Base-by-base conservation (phyloP, 2,329 filamentous ascomycete genomes). In the Ophioceras dolichostomum region DNA sequence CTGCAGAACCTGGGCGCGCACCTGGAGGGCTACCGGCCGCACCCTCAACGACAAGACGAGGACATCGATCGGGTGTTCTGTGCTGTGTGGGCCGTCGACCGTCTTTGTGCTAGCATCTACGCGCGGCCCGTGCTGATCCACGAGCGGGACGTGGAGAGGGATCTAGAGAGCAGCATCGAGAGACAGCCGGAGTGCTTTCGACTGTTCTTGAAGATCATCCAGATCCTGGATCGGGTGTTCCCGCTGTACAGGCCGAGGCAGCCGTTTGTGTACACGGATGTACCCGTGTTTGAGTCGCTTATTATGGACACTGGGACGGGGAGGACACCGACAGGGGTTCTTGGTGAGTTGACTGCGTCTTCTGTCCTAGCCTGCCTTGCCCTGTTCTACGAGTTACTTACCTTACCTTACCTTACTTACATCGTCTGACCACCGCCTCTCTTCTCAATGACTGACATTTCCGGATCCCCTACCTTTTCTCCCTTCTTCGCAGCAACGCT, bases 101-200 rank as follows among this genome's bases (percentile, higher is more conserved):
- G 71, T 12, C 61, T 79, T 31, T 72, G 72, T 34, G 65, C 71
- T 1, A 68, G 73, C 0, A 63, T 75, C n/a, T 70, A 76, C 40
- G 75, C 73, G 5, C 61, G 75, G 1, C 70, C 76, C 0, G 67
- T 70, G 32, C 50, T 76, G 18, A 67, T 80, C 39, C 73, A 79
- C 43, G 72, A 77, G 44, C 57, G 70, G 34, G 76, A 80, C 43
- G 62, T 76, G 20, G 68, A 71, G 6, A 67, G 66, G 37, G 62
- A 71, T 40, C 43, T 76, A 0, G 64, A 70, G 0, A 58, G 61
- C 1, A 69, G 67, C 37, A 67, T 76, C 34, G 55, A 58, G 17
- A 59, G 60, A 32, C 68, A 74, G 32, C 56, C 62, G 4, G 67
- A 71, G 0, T 64, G 62, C 20, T 80, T 80, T 39, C 65, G 69